These are phyloP conservation scores for Talaromyces sp. DNA, from an alignment of 2,329 filamentous ascomycete species.

Conservation along the genomic window DNA sequence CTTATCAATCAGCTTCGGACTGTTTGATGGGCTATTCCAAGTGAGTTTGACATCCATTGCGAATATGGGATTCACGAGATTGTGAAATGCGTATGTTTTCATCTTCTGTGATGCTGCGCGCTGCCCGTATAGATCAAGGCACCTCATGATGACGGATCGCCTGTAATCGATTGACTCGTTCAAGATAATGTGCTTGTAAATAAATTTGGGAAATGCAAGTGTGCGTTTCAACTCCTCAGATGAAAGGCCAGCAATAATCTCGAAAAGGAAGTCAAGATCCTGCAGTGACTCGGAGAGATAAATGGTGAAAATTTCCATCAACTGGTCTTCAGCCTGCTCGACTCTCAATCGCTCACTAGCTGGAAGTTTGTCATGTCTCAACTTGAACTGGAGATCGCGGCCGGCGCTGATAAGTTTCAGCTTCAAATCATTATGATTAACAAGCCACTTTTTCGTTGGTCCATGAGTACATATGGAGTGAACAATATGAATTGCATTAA, in stretches of 20 bases:
- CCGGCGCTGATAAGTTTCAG: conserved; percentile 57
- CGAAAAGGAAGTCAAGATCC: conserved; percentile 78
- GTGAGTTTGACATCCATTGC: conserved; percentile 91
- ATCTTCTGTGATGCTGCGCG: conserved; percentile 77
- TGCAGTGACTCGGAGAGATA: conserved; percentile 69
- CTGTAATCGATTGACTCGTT: conserved; percentile 82
- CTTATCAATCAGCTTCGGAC: conserved; percentile 74
- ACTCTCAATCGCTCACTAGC: conserved; percentile 72
- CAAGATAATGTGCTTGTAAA: conserved; percentile 78
- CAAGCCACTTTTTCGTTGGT: conserved; percentile 61
- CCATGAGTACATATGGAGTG: conserved; percentile 68
- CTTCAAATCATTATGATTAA: conserved; percentile 53
- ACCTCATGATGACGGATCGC: conserved; percentile 73
- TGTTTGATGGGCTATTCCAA: conserved; percentile 55
- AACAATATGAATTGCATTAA: conserved; percentile 83
- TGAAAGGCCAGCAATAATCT: conserved; percentile 76
- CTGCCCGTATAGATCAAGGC: conserved; percentile 78
- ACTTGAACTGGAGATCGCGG: conserved; percentile 69
- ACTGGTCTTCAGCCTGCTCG: conserved; percentile 81
- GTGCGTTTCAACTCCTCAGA: conserved; percentile 73
- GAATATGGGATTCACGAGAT: conserved; percentile 91
- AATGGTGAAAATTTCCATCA: conserved; percentile 77
- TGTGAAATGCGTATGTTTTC: conserved; percentile 86
- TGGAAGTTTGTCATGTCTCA: conserved; percentile 64
- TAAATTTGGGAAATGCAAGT: conserved; percentile 70